phyloP scores from a whole-genome alignment of 148 eudicot genomes.

The Talinum fruticosum region DNA sequence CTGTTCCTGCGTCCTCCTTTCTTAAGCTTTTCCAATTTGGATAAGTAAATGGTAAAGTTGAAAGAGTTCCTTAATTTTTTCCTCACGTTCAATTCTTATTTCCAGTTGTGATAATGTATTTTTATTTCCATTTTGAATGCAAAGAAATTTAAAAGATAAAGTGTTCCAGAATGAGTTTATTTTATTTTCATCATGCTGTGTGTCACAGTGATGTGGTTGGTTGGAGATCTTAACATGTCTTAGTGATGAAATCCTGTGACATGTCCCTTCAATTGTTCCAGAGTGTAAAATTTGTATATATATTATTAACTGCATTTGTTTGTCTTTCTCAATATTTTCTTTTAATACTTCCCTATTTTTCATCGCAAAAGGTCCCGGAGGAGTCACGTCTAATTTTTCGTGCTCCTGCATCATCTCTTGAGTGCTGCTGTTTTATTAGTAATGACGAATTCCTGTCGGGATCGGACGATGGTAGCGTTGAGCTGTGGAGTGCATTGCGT shows the following conservation, averaged over 20 bases:
- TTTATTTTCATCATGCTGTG: background rate
- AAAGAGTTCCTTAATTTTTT: background rate
- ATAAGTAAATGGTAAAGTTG: background rate
- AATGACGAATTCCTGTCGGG: constrained; percentile 92
- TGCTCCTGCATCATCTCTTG: constrained; percentile 80
- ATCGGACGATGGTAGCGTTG: constrained; percentile 94
- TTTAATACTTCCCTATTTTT: constrained; percentile 7
- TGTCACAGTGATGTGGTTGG: no score
- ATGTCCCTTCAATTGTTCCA: background rate
- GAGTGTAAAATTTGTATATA: background rate
- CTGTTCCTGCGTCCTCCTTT: background rate
- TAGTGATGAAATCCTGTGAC: background rate
- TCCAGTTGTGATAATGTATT: background rate
- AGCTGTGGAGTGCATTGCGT: constrained; percentile 71
- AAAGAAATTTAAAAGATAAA: background rate
- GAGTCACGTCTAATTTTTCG: constrained; percentile 79
- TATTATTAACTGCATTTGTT: background rate
- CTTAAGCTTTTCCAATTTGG: background rate
- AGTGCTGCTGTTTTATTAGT: constrained; percentile 75
- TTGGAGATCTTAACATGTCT: background rate
- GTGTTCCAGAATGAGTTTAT: background rate
- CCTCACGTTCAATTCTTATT: background rate
- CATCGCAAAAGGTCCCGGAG: constrained; percentile 69
- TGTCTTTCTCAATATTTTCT: background rate
- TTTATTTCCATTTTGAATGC: background rate